These are phyloP conservation scores for Fusarium pseudoanthophilum DNA, from an alignment of 2,329 filamentous ascomycete genomes.

Conservation along the genomic window DNA sequence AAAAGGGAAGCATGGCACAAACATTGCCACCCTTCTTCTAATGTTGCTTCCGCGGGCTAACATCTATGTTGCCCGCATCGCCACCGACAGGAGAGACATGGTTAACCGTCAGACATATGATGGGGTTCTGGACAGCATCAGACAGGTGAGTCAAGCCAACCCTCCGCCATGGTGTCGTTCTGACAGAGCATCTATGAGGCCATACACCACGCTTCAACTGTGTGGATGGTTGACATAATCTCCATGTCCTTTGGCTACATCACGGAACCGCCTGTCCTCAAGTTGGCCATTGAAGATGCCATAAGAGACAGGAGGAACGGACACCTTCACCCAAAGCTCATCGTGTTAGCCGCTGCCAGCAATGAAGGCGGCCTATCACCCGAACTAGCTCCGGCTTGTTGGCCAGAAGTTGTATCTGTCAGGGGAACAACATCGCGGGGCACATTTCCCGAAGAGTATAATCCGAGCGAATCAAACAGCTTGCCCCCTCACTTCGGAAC, in stretches of 20 bases:
- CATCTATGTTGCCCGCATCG: background rate
- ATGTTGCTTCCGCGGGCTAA: background rate
- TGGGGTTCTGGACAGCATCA: background rate
- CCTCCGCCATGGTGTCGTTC: accelerated
- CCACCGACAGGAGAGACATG: accelerated
- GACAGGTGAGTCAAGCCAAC: background rate
- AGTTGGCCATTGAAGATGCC: background rate
- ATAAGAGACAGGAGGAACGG: background rate
- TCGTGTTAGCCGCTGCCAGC: background rate
- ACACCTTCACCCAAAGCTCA: background rate
- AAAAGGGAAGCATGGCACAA: background rate
- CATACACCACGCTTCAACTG: background rate
- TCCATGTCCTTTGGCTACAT: background rate
- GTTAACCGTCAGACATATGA: accelerated
- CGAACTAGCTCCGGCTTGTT: background rate
- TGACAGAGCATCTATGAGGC: accelerated
- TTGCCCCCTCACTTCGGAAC: background rate
- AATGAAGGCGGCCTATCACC: background rate
- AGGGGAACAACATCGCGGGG: background rate
- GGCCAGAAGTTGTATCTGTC: background rate
- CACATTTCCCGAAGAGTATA: accelerated
- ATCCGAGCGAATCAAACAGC: background rate
- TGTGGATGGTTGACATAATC: background rate
- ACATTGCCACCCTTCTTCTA: accelerated
- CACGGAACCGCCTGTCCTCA: accelerated